Conservation (phyloP, 2,329 filamentous ascomycete genomes). For the Colletotrichum sp. region DNA sequence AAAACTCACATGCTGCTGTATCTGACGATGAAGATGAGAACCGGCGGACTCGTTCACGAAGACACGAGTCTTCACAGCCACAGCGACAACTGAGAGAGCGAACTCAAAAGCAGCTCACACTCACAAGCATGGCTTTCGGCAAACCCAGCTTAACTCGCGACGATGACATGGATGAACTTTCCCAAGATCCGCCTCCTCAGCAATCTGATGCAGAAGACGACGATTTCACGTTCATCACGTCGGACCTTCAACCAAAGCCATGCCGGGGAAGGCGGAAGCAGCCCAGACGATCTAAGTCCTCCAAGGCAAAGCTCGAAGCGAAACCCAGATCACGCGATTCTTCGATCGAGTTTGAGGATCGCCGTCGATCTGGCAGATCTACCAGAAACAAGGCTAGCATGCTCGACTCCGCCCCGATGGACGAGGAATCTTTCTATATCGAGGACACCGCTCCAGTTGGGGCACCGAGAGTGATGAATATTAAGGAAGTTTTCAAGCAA, state of each 20-base stretch:
- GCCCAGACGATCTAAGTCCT: slow-evolving; percentile 22
- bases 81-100: slow-evolving; percentile 21
- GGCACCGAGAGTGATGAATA: slow-evolving; percentile 61
- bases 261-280: slow-evolving; percentile 17
- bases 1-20: neutral
- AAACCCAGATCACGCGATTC: slow-evolving; percentile 36
- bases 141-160: slow-evolving; percentile 15
- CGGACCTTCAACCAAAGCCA: slow-evolving; percentile 32
- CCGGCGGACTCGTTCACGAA: neutral
- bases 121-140: slow-evolving; percentile 28
- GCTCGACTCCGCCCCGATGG: slow-evolving; percentile 57
- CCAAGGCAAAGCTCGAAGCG: neutral
- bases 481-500: slow-evolving; percentile 76
- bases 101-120: slow-evolving; percentile 25
- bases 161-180: slow-evolving; percentile 33
- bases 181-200: slow-evolving; percentile 26
- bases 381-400: slow-evolving; percentile 49
- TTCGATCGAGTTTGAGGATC: slow-evolving; percentile 57
- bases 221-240: slow-evolving; percentile 39
- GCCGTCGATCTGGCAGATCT: slow-evolving; percentile 52
- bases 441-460: slow-evolving; percentile 48
- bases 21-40: neutral
- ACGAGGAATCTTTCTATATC: slow-evolving; percentile 61
- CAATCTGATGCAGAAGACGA: slow-evolving; percentile 36
- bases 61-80: neutral